Base-by-base conservation (phyloP, 2,329 filamentous ascomycete genomes). In the Biscogniauxia mediterranea region DNA sequence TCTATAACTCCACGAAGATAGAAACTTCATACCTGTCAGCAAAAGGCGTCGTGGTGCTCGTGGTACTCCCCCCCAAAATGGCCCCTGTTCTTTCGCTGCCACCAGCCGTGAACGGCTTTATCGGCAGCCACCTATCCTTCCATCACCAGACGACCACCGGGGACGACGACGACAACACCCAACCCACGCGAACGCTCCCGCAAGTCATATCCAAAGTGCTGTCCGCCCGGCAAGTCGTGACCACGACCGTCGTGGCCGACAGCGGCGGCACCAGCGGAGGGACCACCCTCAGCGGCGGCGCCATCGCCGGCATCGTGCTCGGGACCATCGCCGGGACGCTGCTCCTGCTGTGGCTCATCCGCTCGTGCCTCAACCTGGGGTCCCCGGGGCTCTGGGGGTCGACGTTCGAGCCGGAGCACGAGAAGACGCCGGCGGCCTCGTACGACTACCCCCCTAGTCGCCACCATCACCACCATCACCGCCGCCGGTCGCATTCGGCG, bases 301-400 rank as follows among this genome's bases (percentile, higher is more conserved):
- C 79, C 54, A 83, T 84, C 55, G 81, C 80, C 0, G 81, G 81
- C 53, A 83, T 83, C 61, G 79, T 83, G 54, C 77, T 83, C 63
- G 81, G 80, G 20, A 79, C 79, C 23, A 73, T 83, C 56, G 75
- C 68, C 53, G 80, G 80, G n/a, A 66, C 80, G 50, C 70, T 83
- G 13, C 71, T 83, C 0, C 61, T 83, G 3, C 61, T 78, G 42
- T 83, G 81, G 81, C 70, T 83, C 62, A 58, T 83, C 64, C 75
- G 76, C 5, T 81, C 79, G 1, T 82, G 79, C 68, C 65, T 71
- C 56, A 79, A 80, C 65, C 66, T 79, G 46, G 76, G 77, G 8
- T 52, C 60, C 15, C 67, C 70, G 0, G 60, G 55, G 1, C n/a
- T 23, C 15, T 73, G 71, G 71, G 71, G 72, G 26, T 49, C 52